Conservation (phyloP, 2,329 filamentous ascomycete species). For the Neopestalotiopsis clavispora region DNA sequence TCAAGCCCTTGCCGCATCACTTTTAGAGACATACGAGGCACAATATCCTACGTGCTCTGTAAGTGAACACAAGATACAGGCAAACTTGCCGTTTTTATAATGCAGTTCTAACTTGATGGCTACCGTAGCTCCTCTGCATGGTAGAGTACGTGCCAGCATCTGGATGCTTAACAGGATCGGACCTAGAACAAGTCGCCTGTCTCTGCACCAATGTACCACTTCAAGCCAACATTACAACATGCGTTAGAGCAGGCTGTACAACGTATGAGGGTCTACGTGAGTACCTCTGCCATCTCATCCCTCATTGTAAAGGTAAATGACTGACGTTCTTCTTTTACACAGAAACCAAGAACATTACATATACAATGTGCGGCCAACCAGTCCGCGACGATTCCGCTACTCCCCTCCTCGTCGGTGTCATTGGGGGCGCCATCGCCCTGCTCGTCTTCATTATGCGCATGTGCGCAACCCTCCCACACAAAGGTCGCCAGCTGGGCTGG, state of each 20-base stretch:
- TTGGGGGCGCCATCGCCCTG: slow-evolving; percentile 21
- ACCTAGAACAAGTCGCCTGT: neutral
- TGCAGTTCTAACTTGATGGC: neutral
- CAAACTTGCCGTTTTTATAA: neutral
- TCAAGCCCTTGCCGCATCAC: neutral
- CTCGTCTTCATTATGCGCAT: slow-evolving; percentile 21
- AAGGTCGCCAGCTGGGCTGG: slow-evolving; percentile 20
- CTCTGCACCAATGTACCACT: slow-evolving; percentile 18
- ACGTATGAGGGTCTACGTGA: slow-evolving; percentile 22
- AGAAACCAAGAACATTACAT: slow-evolving; percentile 22
- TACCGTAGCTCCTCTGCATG: neutral
- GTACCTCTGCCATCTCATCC: slow-evolving; percentile 3
- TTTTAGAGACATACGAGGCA: neutral
- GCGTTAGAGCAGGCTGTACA: slow-evolving; percentile 18
- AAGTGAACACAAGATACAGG: neutral
- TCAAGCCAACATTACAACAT: slow-evolving; percentile 17
- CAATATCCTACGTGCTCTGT: slow-evolving; percentile 18
- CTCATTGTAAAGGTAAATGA: neutral
- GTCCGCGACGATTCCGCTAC: slow-evolving; percentile 19
- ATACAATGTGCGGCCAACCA: slow-evolving; percentile 20
- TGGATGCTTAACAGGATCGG: neutral
- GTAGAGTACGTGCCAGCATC: slow-evolving; percentile 11
- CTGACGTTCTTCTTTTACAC: neutral
- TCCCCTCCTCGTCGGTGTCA: slow-evolving; percentile 22
- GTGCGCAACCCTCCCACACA: slow-evolving; percentile 16